Percentiles rank a stretch among this genome's conserved stretches.
These are phyloP conservation scores for Pichia sp. DNA, from an alignment of 1,139 yeast species.

Conservation along the genomic window DNA sequence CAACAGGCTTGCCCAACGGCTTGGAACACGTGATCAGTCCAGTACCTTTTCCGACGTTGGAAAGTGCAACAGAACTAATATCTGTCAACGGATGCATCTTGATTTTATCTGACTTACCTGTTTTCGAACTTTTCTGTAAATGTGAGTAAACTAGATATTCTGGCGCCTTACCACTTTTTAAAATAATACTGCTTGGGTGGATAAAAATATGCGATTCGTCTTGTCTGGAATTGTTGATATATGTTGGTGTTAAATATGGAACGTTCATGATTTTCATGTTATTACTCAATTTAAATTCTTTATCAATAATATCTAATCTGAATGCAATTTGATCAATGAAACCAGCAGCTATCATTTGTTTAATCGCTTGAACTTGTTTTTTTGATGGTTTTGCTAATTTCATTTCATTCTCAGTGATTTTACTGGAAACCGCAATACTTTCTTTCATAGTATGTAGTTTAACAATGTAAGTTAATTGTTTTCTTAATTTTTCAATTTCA, in stretches of 20 bases:
- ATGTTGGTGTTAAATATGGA: conserved; percentile 66
- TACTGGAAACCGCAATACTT: conserved; percentile 44
- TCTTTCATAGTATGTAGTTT: conserved; percentile 56
- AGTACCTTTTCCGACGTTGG: conserved; percentile 70
- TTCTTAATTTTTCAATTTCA: conserved; percentile 75
- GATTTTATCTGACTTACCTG: conserved; percentile 34
- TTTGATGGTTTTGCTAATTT: conserved; percentile 65
- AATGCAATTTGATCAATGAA: conserved; percentile 87
- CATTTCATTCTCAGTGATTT: conserved; percentile 40
- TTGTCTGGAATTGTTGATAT: conserved; percentile 31
- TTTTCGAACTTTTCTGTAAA: conserved; percentile 36
- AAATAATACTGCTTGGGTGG: conserved; percentile 68
- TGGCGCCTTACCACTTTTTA: conserved; percentile 56
- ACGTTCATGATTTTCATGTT: conserved; percentile 54
- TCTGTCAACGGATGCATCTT: conserved; percentile 77
- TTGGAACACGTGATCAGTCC: conserved; percentile 78
- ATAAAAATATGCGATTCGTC: conserved; percentile 59
- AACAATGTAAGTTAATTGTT: conserved; percentile 72
- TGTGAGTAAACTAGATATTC: conserved; percentile 67
- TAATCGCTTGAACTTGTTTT: conserved; percentile 67
- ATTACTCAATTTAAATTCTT: conserved; percentile 54
- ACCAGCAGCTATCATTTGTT: conserved; percentile 91
- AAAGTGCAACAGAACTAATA: conserved; percentile 64
- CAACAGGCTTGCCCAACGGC: conserved; percentile 80
- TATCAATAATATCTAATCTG: conserved; percentile 69